These are phyloP conservation scores for Corymbia citriodora DNA, from an alignment of 441 rosid genomes.

Conservation along the genomic window DNA sequence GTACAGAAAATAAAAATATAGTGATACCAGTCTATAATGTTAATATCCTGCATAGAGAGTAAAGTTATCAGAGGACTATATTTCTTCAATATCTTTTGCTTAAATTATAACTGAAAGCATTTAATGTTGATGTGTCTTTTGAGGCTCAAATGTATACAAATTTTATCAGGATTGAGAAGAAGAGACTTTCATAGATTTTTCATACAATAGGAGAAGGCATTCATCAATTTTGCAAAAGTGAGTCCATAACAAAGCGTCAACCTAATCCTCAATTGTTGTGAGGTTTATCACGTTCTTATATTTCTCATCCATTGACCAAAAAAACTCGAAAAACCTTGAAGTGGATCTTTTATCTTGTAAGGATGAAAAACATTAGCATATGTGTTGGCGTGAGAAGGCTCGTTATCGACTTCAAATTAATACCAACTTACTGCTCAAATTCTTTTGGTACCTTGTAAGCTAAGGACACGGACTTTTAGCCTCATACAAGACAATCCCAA, in stretches of 20 bases:
- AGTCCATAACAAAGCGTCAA: background rate
- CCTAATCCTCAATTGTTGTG: background rate
- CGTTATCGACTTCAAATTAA: background rate
- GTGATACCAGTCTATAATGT: background rate
- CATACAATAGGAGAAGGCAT: background rate
- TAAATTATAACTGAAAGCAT: background rate
- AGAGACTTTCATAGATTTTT: background rate
- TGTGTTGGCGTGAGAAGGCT: background rate
- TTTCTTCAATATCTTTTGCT: background rate
- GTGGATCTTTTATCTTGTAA: background rate
- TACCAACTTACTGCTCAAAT: background rate
- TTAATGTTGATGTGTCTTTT: background rate
- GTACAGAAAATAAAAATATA: conserved; percentile 22
- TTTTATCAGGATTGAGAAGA: background rate
- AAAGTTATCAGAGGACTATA: background rate
- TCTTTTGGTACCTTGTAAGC: background rate
- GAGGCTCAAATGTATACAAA: background rate
- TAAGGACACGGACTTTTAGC: background rate
- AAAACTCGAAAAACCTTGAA: background rate
- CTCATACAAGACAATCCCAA: background rate
- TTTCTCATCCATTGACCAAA: background rate
- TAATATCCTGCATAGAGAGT: background rate
- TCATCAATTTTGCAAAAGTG: background rate
- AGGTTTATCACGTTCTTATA: background rate
- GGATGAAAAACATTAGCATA: background rate